These are phyloP conservation scores for Cryptococcus depauperatus DNA, from an alignment of 1,284 basidiomycete genomes.

Conservation along the genomic window DNA sequence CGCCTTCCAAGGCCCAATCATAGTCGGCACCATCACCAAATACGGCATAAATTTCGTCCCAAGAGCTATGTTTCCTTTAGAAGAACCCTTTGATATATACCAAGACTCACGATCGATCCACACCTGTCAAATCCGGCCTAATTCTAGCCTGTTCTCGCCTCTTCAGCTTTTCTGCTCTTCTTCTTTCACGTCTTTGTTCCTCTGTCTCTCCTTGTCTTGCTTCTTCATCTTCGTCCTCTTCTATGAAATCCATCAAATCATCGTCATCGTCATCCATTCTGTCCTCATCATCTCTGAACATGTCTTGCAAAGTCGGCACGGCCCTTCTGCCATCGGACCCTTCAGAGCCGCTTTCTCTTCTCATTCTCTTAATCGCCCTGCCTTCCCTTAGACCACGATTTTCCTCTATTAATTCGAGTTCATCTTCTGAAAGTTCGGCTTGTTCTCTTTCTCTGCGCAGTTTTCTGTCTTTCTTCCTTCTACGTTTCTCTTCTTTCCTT, in stretches of 20 bases:
- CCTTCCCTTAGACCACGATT: constrained; percentile 61
- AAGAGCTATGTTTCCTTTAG: constrained; percentile 57
- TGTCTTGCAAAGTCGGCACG: constrained; percentile 32
- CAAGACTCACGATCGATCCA: constrained; percentile 67
- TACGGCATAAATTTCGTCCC: constrained; percentile 94
- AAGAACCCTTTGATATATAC: neutral
- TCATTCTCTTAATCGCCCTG: constrained; percentile 33
- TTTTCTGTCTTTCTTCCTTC: constrained; percentile 31
- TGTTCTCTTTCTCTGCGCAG: constrained; percentile 41
- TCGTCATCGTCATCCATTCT: constrained; percentile 47
- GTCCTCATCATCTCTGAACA: constrained; percentile 41
- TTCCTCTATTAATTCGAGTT: constrained; percentile 87
- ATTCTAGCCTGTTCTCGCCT: constrained; percentile 58
- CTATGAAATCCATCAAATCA: constrained; percentile 76
- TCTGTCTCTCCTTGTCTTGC: constrained; percentile 59
- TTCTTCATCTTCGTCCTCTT: constrained; percentile 62
- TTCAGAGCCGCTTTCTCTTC: constrained; percentile 44
- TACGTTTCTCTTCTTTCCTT: constrained; percentile 31
- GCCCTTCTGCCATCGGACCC: constrained; percentile 41
- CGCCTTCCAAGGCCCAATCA: constrained; percentile 81
- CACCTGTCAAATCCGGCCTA: constrained; percentile 71
- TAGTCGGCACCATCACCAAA: constrained; percentile 97
- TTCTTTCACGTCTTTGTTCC: constrained; percentile 60
- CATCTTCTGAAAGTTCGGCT: constrained; percentile 74
- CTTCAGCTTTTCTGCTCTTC: constrained; percentile 62